These are phyloP conservation scores for Plasmodium fragile DNA, from an alignment of 169 alveolate species.

Conservation along the genomic window DNA sequence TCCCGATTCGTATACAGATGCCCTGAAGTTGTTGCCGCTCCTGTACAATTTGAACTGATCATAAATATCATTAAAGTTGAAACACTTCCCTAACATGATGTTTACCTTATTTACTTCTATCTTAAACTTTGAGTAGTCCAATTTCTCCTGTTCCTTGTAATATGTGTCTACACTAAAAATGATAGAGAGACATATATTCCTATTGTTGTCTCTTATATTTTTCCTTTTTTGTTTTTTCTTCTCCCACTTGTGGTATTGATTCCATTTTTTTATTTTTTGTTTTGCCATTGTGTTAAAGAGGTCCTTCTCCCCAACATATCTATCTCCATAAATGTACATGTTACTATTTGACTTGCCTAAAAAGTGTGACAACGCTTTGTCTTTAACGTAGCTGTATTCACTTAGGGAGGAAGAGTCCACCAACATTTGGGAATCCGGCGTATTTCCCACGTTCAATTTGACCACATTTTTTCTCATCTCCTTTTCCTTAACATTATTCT, in stretches of 20 bases:
- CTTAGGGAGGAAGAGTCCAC: not conserved
- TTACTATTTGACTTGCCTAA: not conserved
- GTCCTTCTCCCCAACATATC: conserved; percentile 17
- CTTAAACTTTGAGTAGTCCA: conserved; percentile 3
- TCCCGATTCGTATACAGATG: conserved; percentile 8
- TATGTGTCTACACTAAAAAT: conserved; percentile 32
- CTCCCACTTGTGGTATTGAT: conserved; percentile 18
- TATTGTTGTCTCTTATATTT: conserved; percentile 38
- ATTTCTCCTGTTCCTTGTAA: conserved; percentile 29
- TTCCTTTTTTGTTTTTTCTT: conserved; percentile 29
- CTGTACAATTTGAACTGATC: conserved; percentile 36
- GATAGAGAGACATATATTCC: conserved; percentile 50
- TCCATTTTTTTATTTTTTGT: conserved; percentile 10
- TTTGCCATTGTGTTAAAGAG: not conserved
- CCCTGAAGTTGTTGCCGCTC: conserved; percentile 24
- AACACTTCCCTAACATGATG: conserved; percentile 60
- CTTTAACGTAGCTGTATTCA: conserved; percentile 11
- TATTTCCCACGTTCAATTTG: not conserved
- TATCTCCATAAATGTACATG: conserved; percentile 1
- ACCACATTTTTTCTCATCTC: conserved; percentile 1
- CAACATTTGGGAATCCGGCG: not conserved
- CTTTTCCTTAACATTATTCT: not conserved
- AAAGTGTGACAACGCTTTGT: not conserved
- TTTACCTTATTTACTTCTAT: conserved; percentile 24
- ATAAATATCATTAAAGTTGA: conserved; percentile 43